These are phyloP conservation scores for Pseudognaphalium luteoalbum DNA, from an alignment of 129 eudicot species.

Conservation along the genomic window DNA sequence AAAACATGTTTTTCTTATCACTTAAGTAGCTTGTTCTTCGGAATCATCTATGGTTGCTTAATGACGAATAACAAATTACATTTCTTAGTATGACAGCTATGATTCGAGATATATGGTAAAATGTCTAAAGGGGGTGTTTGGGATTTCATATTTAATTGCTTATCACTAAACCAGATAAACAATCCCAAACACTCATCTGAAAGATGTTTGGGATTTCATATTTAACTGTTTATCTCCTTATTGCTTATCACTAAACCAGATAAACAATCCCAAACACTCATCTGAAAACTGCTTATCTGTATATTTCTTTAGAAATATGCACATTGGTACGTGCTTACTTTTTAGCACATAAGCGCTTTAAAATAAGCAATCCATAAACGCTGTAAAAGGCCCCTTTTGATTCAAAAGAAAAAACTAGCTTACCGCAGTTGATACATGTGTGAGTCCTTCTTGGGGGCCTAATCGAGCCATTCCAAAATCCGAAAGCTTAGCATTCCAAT, in stretches of 20 bases:
- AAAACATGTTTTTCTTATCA: neutral
- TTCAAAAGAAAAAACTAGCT: constrained; percentile 4
- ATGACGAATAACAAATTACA: neutral
- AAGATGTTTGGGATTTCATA: too few species aligned
- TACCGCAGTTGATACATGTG: constrained; percentile 86
- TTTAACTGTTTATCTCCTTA: too few species aligned
- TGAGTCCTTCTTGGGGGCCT: constrained; percentile 75
- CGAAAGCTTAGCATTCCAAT: constrained; percentile 86
- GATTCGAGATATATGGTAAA: too few species aligned
- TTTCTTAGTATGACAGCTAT: too few species aligned
- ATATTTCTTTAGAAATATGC: too few species aligned
- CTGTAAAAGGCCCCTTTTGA: neutral
- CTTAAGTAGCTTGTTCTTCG: neutral
- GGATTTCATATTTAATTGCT: neutral
- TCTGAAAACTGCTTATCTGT: neutral
- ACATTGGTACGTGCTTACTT: neutral
- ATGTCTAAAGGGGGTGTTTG: neutral
- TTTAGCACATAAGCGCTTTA: neutral
- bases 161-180: too few species aligned
- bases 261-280: neutral
- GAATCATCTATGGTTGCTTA: neutral
- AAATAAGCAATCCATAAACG: neutral
- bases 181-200: neutral
- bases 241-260: neutral
- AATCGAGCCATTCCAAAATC: constrained; percentile 86